Evolutionary conservation across 1,284 basidiomycete genomes (phyloP), one percentile per base, ranked within the genome.

Genomic region (Mycena sp.): DNA sequence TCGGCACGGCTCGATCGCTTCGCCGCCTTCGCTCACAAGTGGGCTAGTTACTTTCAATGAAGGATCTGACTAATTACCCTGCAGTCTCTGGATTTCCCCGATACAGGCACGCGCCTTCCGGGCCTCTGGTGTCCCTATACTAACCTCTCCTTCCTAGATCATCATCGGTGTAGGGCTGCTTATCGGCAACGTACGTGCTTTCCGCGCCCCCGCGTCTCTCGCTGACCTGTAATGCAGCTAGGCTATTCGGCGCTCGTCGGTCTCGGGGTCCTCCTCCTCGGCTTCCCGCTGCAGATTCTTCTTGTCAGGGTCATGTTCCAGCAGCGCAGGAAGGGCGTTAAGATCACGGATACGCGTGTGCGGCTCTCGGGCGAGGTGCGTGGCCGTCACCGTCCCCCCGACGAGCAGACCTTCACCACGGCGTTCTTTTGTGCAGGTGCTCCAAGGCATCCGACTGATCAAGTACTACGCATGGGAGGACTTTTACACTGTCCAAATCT

Each of bases 181-280:
- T 35, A 82, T 92, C 38, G 80, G 81, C 61, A 88, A 84, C 58
- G 87, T 87, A 61, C 54, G 78, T 74, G n/a, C 30, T 38, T 46
- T 37, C 6, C 6, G 11, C 16, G 23, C 9, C 17, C 60, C 21
- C 3, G 17, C 50, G 37, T 51, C 21, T 35, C 55, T 59, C 41
- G 45, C 61, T 41, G 63, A 71, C 37, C 66, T 75, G 55, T 48
- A 26, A 14, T 21, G 26, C 64, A 88, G 87, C 78, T 89, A 16
- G 91, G 91, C 17, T 86, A 85, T 53, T 89, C 88, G 0, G 89
- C 90, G 0, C 80, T 93, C 14, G 89, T 90, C 37, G 91, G 91
- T 1, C 79, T 93, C 17, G 91, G 83, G 9, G 85, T 89, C 38
- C 76, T 91, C 23, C 50, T 89, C 6, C 67, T 89, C 14, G 83